Conservation (phyloP, 306 rosid species). For the Comarum palustre region DNA sequence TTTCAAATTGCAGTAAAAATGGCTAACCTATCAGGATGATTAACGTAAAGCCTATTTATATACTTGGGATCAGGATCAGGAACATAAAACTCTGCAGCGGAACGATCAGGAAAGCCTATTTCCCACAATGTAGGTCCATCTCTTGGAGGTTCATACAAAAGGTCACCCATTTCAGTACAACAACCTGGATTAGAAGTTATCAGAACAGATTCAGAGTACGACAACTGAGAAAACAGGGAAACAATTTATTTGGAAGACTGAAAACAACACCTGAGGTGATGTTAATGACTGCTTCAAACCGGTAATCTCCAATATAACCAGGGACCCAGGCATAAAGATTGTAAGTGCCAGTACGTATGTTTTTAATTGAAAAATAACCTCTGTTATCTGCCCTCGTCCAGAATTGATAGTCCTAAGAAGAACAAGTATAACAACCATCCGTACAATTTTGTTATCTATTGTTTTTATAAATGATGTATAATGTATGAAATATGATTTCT, state of each 20-base stretch:
- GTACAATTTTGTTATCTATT: too few species aligned
- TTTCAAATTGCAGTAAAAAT: background rate
- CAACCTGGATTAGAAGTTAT: constrained; percentile 41
- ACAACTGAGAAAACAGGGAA: background rate
- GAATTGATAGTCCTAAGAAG: constrained; percentile 71
- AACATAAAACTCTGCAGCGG: constrained; percentile 83
- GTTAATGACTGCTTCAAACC: constrained; percentile 45
- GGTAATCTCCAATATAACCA: constrained; percentile 82
- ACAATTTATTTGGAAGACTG: background rate
- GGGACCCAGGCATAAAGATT: constrained; percentile 91
- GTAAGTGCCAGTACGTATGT: constrained; percentile 60
- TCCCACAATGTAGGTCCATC: constrained; percentile 96
- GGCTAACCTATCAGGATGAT: constrained; percentile 83
- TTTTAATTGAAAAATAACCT: constrained; percentile 61
- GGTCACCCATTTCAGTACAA: constrained; percentile 55
- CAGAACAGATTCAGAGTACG: background rate
- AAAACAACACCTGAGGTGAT: constrained; percentile 53
- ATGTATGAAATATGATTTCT: background rate
- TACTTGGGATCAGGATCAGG: constrained; percentile 81
- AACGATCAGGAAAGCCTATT: constrained; percentile 86
- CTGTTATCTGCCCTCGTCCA: constrained; percentile 67
- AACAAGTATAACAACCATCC: too few species aligned
- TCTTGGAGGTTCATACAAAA: constrained; percentile 76
- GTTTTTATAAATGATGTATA: background rate
- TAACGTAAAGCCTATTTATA: constrained; percentile 59